Conservation (phyloP, 2,329 filamentous ascomycete genomes). For the Cryoendolithus antarcticus region DNA sequence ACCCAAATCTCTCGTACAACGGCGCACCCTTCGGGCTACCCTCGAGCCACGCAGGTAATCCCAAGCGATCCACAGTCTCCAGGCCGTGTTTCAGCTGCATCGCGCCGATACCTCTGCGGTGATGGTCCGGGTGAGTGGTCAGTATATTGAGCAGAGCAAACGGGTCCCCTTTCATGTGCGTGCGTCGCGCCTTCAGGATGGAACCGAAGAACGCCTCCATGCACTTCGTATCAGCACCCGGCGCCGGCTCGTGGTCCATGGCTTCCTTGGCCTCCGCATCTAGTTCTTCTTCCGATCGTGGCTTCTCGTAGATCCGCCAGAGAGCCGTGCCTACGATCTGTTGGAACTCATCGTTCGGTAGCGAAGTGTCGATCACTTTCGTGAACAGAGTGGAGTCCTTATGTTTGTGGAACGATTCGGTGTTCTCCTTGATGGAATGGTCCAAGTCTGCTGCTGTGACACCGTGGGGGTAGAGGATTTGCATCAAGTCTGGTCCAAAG, state of each 20-base stretch:
- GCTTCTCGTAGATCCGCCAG: conserved; percentile 18
- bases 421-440: no score
- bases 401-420: no score
- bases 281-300: conserved; percentile 16
- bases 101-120: conserved; percentile 27
- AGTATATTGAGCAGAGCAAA: conserved; percentile 19
- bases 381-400: conserved; percentile 5
- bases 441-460: no score
- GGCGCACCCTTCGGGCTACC: conserved; percentile 24
- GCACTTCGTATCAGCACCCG: conserved; percentile 9
- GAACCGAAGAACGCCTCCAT: conserved; percentile 13
- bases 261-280: conserved; percentile 13
- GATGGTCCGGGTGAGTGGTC: conserved; percentile 27
- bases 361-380: conserved; percentile 19
- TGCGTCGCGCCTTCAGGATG: conserved; percentile 9
- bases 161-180: conserved; percentile 16
- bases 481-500: conserved; percentile 17
- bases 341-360: conserved; percentile 12
- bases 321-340: conserved; percentile 19
- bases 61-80: conserved; percentile 27
- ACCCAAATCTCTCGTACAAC: conserved; percentile 29
- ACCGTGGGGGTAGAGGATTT: conserved; percentile 20
- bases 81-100: conserved; percentile 28
- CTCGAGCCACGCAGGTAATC: conserved; percentile 28
- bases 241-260: conserved; percentile 6